Evolutionary conservation across 257 asterid genomes (phyloP).

Genomic region (Cynanchum wilfordii): DNA sequence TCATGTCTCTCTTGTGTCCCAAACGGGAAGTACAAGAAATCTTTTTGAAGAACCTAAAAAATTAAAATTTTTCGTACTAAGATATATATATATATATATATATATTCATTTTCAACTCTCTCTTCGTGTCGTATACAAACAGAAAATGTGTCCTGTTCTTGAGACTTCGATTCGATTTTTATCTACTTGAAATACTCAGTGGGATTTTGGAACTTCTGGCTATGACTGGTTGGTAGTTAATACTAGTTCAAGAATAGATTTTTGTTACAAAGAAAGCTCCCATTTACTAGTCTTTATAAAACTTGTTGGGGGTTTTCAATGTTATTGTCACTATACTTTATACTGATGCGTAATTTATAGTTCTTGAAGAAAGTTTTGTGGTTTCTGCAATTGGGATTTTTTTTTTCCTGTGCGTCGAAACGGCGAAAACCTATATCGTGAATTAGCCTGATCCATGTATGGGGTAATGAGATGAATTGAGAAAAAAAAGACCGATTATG

Average conservation of each 20-base stretch:
- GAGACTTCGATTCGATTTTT: background rate
- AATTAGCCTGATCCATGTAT: constrained; percentile 3
- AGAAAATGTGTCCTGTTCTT: background rate
- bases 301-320: constrained; percentile 11
- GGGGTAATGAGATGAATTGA: constrained; percentile 32
- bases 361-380: background rate
- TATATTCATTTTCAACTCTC: background rate
- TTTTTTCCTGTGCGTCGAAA: background rate
- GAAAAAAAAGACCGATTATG: constrained; percentile 35
- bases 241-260: background rate
- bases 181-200: background rate
- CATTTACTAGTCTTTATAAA: constrained; percentile 1
- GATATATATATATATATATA: background rate
- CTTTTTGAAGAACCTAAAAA: background rate
- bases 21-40: background rate
- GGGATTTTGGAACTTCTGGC: background rate
- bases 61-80: background rate
- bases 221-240: background rate
- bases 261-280: constrained; percentile 4
- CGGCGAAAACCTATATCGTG: background rate
- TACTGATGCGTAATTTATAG: background rate
- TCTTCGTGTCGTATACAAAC: background rate
- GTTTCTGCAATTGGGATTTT: constrained; percentile 15
- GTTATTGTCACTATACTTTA: background rate
- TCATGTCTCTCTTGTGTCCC: background rate